Percentiles rank a stretch among this genome's conserved stretches.
Evolutionary conservation across 1,284 basidiomycete genomes (phyloP).

Genomic region (Tilletia walkeri): DNA sequence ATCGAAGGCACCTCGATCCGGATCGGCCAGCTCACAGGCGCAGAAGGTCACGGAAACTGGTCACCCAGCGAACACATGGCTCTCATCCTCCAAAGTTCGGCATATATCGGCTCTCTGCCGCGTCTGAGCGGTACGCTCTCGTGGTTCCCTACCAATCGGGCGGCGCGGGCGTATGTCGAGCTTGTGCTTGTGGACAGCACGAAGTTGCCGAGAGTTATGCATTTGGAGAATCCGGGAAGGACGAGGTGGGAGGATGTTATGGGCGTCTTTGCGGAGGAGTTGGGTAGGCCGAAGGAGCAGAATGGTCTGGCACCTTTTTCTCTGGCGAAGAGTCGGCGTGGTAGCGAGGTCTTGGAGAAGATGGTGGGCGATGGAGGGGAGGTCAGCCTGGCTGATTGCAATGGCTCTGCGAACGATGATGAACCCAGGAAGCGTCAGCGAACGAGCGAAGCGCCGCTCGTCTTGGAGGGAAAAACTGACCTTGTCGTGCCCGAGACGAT

Average conservation of each 20-base stretch:
- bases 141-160: constrained; percentile 11
- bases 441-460: too few species aligned
- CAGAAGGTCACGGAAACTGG: constrained; percentile 1
- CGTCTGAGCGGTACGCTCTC: neutral
- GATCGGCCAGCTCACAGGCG: constrained; percentile 9
- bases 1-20: constrained; percentile 15
- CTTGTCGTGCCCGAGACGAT: too few species aligned
- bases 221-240: neutral
- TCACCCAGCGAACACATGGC: constrained; percentile 1
- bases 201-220: neutral
- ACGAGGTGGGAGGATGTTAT: neutral
- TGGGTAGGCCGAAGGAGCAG: neutral
- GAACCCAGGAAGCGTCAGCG: too few species aligned
- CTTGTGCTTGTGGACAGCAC: neutral
- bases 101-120: neutral
- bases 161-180: neutral
- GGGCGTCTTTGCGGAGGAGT: neutral
- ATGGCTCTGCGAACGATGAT: too few species aligned
- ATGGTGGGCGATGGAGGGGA: too few species aligned
- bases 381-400: too few species aligned
- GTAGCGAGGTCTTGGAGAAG: too few species aligned
- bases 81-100: neutral
- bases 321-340: too few species aligned
- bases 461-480: too few species aligned
- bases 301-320: too few species aligned